phyloP scores from a whole-genome alignment of 2,329 filamentous ascomycete genomes.

The Phyllosticta paracitricarpa region DNA sequence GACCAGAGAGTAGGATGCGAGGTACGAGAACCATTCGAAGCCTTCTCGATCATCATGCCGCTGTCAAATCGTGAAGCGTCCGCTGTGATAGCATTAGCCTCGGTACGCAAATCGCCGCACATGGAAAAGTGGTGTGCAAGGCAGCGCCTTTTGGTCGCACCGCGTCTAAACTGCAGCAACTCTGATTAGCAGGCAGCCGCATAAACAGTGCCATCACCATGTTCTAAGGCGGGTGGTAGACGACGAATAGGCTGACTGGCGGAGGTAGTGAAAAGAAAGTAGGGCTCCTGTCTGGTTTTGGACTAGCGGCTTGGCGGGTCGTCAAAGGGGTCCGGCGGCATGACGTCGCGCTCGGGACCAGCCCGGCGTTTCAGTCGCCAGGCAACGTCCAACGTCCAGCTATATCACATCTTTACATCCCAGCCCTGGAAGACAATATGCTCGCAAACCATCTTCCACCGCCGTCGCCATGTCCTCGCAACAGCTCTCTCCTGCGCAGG shows the following conservation, averaged over 20 bases:
- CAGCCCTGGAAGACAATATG: neutral
- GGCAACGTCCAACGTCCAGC: neutral
- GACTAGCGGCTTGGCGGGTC: neutral
- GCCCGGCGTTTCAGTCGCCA: neutral
- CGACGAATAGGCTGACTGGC: neutral
- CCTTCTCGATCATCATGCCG: neutral
- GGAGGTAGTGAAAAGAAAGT: neutral
- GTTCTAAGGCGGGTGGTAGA: neutral
- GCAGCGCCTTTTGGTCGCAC: neutral
- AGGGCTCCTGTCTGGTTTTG: neutral
- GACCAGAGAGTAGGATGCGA: neutral
- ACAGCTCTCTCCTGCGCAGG: slow-evolving; percentile 34
- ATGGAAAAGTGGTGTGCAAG: neutral
- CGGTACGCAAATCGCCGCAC: neutral
- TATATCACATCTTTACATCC: neutral
- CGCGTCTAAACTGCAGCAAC: neutral
- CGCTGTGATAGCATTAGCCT: neutral
- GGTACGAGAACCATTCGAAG: neutral
- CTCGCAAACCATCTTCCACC: neutral
- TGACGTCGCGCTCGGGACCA: neutral
- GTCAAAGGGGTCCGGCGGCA: neutral
- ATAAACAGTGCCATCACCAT: neutral
- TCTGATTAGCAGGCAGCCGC: neutral
- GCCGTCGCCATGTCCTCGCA: slow-evolving; percentile 1
- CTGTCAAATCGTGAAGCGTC: neutral